These are phyloP conservation scores for Vaccinium corymbosum DNA, from an alignment of 148 eudicot genomes.

Conservation along the genomic window DNA sequence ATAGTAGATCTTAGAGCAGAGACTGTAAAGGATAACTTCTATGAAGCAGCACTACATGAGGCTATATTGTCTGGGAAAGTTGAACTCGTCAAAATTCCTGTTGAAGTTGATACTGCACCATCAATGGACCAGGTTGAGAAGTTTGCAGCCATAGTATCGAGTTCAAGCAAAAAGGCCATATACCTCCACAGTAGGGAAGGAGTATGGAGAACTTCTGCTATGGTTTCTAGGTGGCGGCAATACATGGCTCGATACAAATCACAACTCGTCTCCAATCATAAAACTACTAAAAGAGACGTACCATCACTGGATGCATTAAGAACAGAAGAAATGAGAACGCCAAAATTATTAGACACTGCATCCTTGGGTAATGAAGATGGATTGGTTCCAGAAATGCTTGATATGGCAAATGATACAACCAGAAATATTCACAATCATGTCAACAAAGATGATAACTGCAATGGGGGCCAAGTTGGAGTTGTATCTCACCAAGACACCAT, in stretches of 20 bases:
- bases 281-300: slow-evolving; percentile 26
- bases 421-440: slow-evolving; percentile 19
- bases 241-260: slow-evolving; percentile 45
- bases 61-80: slow-evolving; percentile 61
- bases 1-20: slow-evolving; percentile 92
- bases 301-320: slow-evolving; percentile 14
- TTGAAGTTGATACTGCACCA: slow-evolving; percentile 82
- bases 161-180: slow-evolving; percentile 59
- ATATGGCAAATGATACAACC: slow-evolving; percentile 18
- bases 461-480: slow-evolving; percentile 25
- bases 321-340: slow-evolving; percentile 19
- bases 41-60: slow-evolving; percentile 49
- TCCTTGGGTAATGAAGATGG: slow-evolving; percentile 28
- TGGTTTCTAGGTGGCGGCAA: slow-evolving; percentile 94
- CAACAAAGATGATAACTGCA: slow-evolving; percentile 30
- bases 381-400: slow-evolving; percentile 8
- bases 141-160: slow-evolving; percentile 69
- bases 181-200: slow-evolving; percentile 97
- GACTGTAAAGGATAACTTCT: slow-evolving; percentile 65
- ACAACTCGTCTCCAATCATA: slow-evolving; percentile 26
- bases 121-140: slow-evolving; percentile 81
- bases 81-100: slow-evolving; percentile 67
- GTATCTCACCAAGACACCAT: slow-evolving; percentile 15
- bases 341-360: slow-evolving; percentile 23
- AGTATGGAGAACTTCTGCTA: slow-evolving; percentile 75